Evolutionary conservation across 495 filamentous ascomycete genomes (phyloP).

Genomic region (Durotheca rogersii): DNA sequence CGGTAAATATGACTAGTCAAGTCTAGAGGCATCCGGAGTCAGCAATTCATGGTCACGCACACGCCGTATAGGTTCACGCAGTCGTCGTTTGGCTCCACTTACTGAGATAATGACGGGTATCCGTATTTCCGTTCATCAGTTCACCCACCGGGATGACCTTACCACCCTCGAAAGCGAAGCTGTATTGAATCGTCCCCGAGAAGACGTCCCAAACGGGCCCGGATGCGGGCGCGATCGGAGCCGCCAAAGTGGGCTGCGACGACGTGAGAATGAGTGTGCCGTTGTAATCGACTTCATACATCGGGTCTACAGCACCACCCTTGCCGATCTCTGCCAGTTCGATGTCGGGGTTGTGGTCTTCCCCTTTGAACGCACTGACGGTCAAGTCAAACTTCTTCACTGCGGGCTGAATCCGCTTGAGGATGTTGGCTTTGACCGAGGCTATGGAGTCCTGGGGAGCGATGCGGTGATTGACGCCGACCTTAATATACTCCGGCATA

Average conservation of each 20-base stretch:
- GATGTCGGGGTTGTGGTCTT: constrained; percentile 44
- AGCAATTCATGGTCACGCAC: constrained; percentile 47
- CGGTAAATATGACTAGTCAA: constrained; percentile 60
- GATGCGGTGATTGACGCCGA: constrained; percentile 64
- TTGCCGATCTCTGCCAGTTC: constrained; percentile 7
- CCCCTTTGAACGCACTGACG: constrained; percentile 48
- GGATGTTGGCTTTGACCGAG: constrained; percentile 51
- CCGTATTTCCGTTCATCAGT: constrained; percentile 70
- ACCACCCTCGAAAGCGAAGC: constrained; percentile 55
- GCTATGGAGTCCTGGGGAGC: constrained; percentile 58
- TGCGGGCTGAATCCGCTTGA: constrained; percentile 52
- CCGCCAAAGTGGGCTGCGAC: constrained; percentile 46
- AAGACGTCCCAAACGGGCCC: constrained; percentile 49
- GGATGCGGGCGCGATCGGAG: constrained; percentile 60
- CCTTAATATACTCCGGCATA: constrained; percentile 60
- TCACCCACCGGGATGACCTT: constrained; percentile 62
- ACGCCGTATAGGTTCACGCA: constrained; percentile 23
- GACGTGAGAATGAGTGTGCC: constrained; percentile 50
- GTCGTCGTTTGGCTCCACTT: constrained; percentile 55
- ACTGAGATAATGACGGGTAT: constrained; percentile 54
- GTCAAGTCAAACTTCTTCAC: constrained; percentile 56
- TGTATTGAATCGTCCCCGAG: constrained; percentile 60
- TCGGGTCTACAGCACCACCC: constrained; percentile 45
- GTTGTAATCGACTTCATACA: constrained; percentile 56
- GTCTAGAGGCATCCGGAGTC: constrained; percentile 48